Evolutionary conservation across 164 flowering plant species (phyloP).

Genomic region (Paratinospora sagittata): DNA sequence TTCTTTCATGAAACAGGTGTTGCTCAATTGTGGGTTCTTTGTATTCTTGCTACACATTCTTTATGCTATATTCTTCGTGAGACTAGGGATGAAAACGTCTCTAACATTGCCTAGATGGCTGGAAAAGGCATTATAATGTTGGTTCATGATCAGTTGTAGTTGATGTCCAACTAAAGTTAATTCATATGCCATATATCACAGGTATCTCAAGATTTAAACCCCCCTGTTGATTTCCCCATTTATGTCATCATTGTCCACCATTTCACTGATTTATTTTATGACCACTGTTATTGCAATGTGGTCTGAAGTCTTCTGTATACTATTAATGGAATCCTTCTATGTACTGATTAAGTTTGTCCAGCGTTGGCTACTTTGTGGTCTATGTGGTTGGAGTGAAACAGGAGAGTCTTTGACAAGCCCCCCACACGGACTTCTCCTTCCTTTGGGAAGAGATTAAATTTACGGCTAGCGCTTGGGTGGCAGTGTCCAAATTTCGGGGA

Average conservation of each 20-base stretch:
- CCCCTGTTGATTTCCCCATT: background rate
- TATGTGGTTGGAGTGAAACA: too few species aligned
- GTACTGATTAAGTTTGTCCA: too few species aligned
- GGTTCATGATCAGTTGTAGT: background rate
- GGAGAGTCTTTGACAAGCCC: too few species aligned
- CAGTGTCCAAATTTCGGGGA: too few species aligned
- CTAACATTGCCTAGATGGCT: conserved; percentile 74
- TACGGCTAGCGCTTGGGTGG: too few species aligned
- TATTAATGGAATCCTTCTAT: too few species aligned
- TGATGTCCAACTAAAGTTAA: background rate
- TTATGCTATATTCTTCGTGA: conserved; percentile 63
- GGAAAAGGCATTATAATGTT: conserved; percentile 40
- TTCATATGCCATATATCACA: background rate
- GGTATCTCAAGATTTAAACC: background rate
- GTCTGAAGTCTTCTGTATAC: background rate
- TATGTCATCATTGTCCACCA: background rate
- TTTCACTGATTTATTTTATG: background rate
- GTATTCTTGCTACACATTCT: conserved; percentile 80
- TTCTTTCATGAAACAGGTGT: conserved; percentile 44
- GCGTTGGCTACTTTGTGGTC: too few species aligned
- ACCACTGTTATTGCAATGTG: background rate
- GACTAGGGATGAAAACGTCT: conserved; percentile 74
- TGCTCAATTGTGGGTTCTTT: conserved; percentile 70
- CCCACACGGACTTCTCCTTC: too few species aligned
- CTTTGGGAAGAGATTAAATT: too few species aligned